These are phyloP conservation scores for Glebionis coronaria DNA, from an alignment of 129 eudicot genomes.

Conservation along the genomic window DNA sequence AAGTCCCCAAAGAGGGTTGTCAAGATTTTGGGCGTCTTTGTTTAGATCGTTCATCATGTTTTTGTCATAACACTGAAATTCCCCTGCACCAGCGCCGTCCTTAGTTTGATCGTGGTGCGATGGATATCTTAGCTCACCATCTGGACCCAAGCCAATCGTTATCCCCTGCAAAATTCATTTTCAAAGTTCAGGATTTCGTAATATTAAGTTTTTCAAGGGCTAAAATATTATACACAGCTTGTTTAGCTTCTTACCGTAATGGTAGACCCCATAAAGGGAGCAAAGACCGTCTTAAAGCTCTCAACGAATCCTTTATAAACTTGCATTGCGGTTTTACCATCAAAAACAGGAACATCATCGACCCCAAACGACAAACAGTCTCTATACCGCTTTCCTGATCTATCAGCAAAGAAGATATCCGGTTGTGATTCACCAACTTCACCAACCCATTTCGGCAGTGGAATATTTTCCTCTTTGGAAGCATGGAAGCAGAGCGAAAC, in stretches of 20 bases:
- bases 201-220: neutral
- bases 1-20: constrained; percentile 84
- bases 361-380: constrained; percentile 72
- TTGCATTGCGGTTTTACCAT: constrained; percentile 79
- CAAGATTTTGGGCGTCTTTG: constrained; percentile 45
- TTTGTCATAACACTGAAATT: constrained; percentile 83
- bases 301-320: constrained; percentile 57
- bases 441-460: constrained; percentile 74
- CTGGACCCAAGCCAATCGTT: constrained; percentile 81
- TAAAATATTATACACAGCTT: constrained; percentile 13
- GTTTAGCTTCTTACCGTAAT: constrained; percentile 56
- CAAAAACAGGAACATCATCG: constrained; percentile 71
- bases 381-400: constrained; percentile 55
- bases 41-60: constrained; percentile 60
- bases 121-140: constrained; percentile 90
- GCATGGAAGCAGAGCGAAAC: constrained; percentile 78
- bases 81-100: constrained; percentile 51
- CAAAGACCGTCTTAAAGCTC: constrained; percentile 59
- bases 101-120: constrained; percentile 38
- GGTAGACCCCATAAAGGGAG: constrained; percentile 64
- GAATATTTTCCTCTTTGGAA: constrained; percentile 42
- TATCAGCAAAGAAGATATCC: constrained; percentile 65
- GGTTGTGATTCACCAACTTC: constrained; percentile 52
- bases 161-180: constrained; percentile 47
- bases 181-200: neutral